Percentiles rank a stretch among this genome's conserved stretches.
phyloP scores from a whole-genome alignment of 2,329 filamentous ascomycete genomes.

The Aspergillus pseudoterreus region DNA sequence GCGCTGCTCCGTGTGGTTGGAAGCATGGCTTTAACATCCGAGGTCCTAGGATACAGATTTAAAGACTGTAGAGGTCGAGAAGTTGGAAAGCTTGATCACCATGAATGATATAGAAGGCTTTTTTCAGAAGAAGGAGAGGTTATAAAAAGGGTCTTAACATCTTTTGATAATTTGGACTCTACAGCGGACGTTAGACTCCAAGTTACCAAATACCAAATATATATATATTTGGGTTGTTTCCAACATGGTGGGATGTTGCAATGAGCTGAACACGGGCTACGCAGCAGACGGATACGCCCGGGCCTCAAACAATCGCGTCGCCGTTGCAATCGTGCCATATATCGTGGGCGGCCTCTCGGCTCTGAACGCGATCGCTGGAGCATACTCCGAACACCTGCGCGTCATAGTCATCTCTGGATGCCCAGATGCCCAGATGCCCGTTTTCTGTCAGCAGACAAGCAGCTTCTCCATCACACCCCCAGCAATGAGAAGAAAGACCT shows the following conservation, averaged over 20 bases:
- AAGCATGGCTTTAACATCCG: too few relatives aligned
- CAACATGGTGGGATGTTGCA: slow-evolving; percentile 9
- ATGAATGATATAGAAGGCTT: too few relatives aligned
- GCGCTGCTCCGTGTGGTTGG: too few relatives aligned
- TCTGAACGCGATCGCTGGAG: slow-evolving; percentile 12
- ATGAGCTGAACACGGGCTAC: slow-evolving; percentile 14
- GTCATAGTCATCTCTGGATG: slow-evolving; percentile 10
- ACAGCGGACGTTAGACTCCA: too few relatives aligned
- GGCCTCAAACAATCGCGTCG: slow-evolving; percentile 1
- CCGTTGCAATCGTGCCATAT: slow-evolving; percentile 9
- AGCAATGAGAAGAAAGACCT: slow-evolving; percentile 4
- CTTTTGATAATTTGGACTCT: too few relatives aligned
- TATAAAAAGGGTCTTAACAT: too few relatives aligned
- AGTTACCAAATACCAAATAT: too few relatives aligned
- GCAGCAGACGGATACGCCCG: slow-evolving; percentile 15
- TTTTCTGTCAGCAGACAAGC: not conserved
- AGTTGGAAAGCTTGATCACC: too few relatives aligned
- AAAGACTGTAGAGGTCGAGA: too few relatives aligned
- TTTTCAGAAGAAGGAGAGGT: too few relatives aligned
- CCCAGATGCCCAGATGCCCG: not conserved
- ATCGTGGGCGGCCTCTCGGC: slow-evolving; percentile 11
- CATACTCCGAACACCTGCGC: slow-evolving; percentile 7
- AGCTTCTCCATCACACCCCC: slow-evolving; percentile 6
- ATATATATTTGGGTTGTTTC: too few relatives aligned
- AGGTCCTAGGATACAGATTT: too few relatives aligned